A percentile compares a stretch with the other conserved stretches of the same genome.
Evolutionary conservation across 176 grass and related monocot genomes (phyloP).

Genomic region (Ananas comosus): DNA sequence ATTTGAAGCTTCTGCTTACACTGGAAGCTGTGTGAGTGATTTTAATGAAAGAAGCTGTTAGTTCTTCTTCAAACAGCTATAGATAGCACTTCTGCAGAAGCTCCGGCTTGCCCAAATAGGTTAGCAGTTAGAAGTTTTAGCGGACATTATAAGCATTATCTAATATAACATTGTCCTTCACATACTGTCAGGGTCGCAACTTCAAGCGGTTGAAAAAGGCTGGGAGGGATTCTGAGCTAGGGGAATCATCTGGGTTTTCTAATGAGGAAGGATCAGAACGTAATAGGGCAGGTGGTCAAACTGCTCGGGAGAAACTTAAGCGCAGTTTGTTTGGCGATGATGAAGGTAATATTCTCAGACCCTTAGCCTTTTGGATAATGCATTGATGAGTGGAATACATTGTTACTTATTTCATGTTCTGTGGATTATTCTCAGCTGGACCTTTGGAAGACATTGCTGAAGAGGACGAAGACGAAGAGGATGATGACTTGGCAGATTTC

Average conservation of each 20-base stretch:
- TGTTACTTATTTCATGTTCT: background rate
- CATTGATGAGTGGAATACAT: background rate
- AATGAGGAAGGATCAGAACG: slow-evolving; percentile 56
- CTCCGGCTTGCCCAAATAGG: too few species aligned
- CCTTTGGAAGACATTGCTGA: slow-evolving; percentile 69
- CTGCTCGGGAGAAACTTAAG: slow-evolving; percentile 69
- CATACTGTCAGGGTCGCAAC: slow-evolving; percentile 40
- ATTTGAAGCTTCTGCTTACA: too few species aligned
- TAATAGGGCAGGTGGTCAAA: slow-evolving; percentile 34
- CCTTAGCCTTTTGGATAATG: background rate
- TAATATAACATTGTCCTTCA: too few species aligned
- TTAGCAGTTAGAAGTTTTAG: too few species aligned
- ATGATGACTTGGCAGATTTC: slow-evolving; percentile 96
- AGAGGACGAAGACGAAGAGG: slow-evolving; percentile 57
- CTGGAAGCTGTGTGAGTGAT: too few species aligned
- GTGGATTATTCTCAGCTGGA: slow-evolving; percentile 13
- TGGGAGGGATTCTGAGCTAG: slow-evolving; percentile 51
- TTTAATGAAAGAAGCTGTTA: too few species aligned
- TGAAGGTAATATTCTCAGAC: slow-evolving; percentile 40
- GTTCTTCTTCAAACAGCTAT: too few species aligned
- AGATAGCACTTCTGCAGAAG: too few species aligned
- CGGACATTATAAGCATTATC: too few species aligned
- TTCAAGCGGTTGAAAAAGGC: slow-evolving; percentile 94
- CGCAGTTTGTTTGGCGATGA: slow-evolving; percentile 78
- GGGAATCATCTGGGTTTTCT: slow-evolving; percentile 48